Conservation (phyloP, 805 yeast species). For the Cyberlindnera mrakii region DNA sequence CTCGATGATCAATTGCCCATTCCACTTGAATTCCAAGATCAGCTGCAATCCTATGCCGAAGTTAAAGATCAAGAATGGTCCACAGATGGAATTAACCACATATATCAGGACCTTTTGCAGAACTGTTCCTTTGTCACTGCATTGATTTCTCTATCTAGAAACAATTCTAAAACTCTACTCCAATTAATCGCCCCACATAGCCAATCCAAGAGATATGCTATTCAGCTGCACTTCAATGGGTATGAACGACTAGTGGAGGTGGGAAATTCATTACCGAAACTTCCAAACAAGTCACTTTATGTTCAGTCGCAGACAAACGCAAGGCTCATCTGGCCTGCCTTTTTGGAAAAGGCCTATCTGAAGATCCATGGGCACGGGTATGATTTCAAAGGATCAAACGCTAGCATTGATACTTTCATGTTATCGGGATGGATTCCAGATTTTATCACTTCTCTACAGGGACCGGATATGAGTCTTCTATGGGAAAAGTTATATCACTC, state of each 20-base stretch:
- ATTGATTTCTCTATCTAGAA: conserved; percentile 42
- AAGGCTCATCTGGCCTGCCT: conserved; percentile 50
- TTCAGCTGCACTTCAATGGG: conserved; percentile 49
- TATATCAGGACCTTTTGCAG: conserved; percentile 46
- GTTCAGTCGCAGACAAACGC: conserved; percentile 14
- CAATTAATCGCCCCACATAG: conserved; percentile 11
- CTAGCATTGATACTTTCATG: conserved; percentile 60
- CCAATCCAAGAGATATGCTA: conserved; percentile 28
- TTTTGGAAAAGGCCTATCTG: conserved; percentile 74
- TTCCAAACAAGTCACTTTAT: conserved; percentile 12
- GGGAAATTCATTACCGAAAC: conserved; percentile 40
- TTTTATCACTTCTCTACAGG: conserved; percentile 28
- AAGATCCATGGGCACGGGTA: conserved; percentile 49
- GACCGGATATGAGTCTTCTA: conserved; percentile 26
- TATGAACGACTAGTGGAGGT: conserved; percentile 39
- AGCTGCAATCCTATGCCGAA: conserved; percentile 7
- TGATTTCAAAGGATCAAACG: conserved; percentile 67
- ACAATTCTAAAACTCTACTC: conserved; percentile 7
- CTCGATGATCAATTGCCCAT: conserved; percentile 2
- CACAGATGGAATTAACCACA: conserved; percentile 17
- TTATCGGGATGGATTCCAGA: conserved; percentile 76
- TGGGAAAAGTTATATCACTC: conserved; percentile 29
- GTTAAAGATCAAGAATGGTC: conserved; percentile 14
- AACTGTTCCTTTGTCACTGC: conserved; percentile 79
- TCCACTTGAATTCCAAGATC: conserved; percentile 9